Conservation (phyloP, 805 yeast species). For the Metschnikowia gelsemii region DNA sequence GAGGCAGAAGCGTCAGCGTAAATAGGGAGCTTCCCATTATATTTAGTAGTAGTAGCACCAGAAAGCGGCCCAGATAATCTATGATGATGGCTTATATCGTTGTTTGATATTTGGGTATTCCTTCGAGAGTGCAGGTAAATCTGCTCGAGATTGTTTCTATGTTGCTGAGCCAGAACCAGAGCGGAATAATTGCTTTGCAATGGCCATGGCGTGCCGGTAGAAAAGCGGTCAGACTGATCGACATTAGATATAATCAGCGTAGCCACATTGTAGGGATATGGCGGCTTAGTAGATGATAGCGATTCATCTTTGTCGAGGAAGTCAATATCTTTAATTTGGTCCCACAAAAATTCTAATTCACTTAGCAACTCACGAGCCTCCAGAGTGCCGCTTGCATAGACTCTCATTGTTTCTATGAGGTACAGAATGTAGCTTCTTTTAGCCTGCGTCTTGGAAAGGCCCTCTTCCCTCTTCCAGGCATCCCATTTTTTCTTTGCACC, state of each 20-base stretch:
- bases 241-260: conserved; percentile 18
- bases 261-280: conserved; percentile 14
- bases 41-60: conserved; percentile 5
- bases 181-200: conserved; percentile 29
- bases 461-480: conserved; percentile 79
- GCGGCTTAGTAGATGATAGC: neutral
- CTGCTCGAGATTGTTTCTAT: conserved; percentile 38
- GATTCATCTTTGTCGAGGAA: conserved; percentile 31
- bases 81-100: conserved; percentile 33
- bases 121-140: conserved; percentile 46
- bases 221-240: conserved; percentile 36
- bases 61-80: conserved; percentile 7
- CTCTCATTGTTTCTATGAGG: conserved; percentile 69
- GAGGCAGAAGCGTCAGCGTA: conserved; percentile 1
- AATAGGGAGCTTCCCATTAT: neutral
- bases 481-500: conserved; percentile 77
- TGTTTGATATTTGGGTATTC: conserved; percentile 34
- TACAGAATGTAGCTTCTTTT: conserved; percentile 66
- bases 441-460: conserved; percentile 67
- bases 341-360: conserved; percentile 75
- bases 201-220: conserved; percentile 39
- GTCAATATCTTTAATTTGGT: conserved; percentile 57
- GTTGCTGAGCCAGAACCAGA: conserved; percentile 28
- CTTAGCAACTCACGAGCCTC: conserved; percentile 64
- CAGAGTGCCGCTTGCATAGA: conserved; percentile 63